A percentile compares a stretch with the other conserved stretches of the same genome.
phyloP scores from a whole-genome alignment of 208 protist genomes.

The Acanthamoeba healyi region DNA sequence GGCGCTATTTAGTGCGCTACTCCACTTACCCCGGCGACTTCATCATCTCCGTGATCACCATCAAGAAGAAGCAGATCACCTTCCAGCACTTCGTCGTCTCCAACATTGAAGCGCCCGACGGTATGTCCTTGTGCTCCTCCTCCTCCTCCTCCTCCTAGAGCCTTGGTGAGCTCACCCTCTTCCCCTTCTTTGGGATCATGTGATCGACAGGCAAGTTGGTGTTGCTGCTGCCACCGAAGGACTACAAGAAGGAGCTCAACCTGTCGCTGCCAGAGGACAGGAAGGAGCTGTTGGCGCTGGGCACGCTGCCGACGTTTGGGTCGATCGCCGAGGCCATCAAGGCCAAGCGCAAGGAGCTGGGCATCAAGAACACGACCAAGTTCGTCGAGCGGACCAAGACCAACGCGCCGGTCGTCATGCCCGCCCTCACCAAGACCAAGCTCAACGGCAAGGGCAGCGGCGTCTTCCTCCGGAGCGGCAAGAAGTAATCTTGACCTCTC shows the following conservation, averaged over 20 bases:
- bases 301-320: slow-evolving; percentile 4
- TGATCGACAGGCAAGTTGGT: background rate
- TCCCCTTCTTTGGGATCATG: background rate
- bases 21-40: slow-evolving; percentile 40
- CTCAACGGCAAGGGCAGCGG: slow-evolving; percentile 29
- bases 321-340: slow-evolving; percentile 36
- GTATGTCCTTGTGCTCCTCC: background rate
- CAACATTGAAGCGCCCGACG: slow-evolving; percentile 22
- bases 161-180: too few species aligned
- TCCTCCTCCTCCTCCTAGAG: background rate
- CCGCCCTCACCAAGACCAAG: slow-evolving; percentile 33
- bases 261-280: slow-evolving; percentile 34
- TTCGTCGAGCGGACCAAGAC: slow-evolving; percentile 45
- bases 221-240: slow-evolving; percentile 28
- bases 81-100: slow-evolving; percentile 61
- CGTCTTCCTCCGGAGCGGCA: slow-evolving; percentile 21
- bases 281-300: slow-evolving; percentile 40
- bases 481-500: background rate
- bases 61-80: slow-evolving; percentile 65
- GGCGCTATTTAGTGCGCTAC: slow-evolving; percentile 42
- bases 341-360: slow-evolving; percentile 44
- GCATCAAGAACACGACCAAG: slow-evolving; percentile 48
- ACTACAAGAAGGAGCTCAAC: slow-evolving; percentile 55
- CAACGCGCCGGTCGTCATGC: slow-evolving; percentile 50
- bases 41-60: slow-evolving; percentile 37